Base-by-base conservation (phyloP, 202 grass and related monocot genomes). In the Hordeum pubiflorum region DNA sequence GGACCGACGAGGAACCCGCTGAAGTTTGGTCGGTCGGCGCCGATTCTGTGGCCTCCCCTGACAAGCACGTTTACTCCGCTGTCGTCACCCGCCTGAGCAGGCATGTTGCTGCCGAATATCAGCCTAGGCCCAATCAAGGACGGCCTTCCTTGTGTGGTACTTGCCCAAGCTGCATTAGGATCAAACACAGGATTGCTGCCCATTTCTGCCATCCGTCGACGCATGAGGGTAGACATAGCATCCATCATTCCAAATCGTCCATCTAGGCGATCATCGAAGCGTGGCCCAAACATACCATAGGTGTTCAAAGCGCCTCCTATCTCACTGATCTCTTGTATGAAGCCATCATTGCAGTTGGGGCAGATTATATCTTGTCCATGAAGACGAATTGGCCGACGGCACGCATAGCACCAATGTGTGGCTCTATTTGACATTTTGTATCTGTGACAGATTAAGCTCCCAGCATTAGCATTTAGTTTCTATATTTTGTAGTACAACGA, bases 391-490 rank as follows among this genome's bases (percentile, higher is more conserved):
- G 88, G 76, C 39, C 86, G 77, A 22, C 74, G 72, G 63, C 95
- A 98, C 9, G 80, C 82, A 82, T 98, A 98, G 70, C 92, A 98
- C 95, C 95, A 98, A 59, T 94, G 92, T 21, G 95, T 94, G 69
- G 91, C 88, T 85, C 90, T 78, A 82, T 79, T 93, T 48, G 92
- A 91, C 95, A 97, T 97, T 44, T 75, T 84, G 24, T 54, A 73
- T 56, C 82, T 78, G 65, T 46, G 21, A 74, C 17, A 85, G 50
- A 78, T 60, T 38, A 85, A 89, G 14, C 8, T 0, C 13, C 44
- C 27, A 66, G 14, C 29, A 74, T 43, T 64, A 68, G 74, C 18
- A 50, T 20, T 64, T 44, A 17, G 12, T 12, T 72, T 73, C 18
- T 61, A 64, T 7, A 38, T 36, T 78, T 20, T 17, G 2, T 32